These are phyloP conservation scores for Candida albicans DNA, from an alignment of 1,139 yeast species.

Conservation along the genomic window DNA sequence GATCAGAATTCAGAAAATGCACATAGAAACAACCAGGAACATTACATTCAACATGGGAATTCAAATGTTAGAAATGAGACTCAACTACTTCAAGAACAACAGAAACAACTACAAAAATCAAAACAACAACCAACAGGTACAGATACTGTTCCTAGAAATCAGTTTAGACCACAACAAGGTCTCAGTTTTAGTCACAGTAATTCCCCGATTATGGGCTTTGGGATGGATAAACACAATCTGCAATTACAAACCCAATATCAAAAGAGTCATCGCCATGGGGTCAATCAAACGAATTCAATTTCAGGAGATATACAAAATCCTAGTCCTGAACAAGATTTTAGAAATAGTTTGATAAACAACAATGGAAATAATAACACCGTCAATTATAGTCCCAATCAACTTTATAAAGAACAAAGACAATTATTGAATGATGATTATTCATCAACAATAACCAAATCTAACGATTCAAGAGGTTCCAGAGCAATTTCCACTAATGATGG, in stretches of 20 bases:
- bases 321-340: neutral
- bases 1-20: neutral
- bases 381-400: neutral
- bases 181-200: conserved; percentile 21
- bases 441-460: neutral
- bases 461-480: neutral
- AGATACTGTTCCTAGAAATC: conserved; percentile 19
- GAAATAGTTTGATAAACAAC: neutral
- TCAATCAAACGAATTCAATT: conserved; percentile 1
- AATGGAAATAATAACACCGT: neutral
- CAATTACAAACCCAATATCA: conserved; percentile 9
- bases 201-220: conserved; percentile 8
- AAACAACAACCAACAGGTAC: conserved; percentile 4
- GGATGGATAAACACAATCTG: conserved; percentile 5
- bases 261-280: neutral
- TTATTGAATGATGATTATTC: neutral
- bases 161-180: conserved; percentile 33
- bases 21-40: neutral
- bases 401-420: conserved; percentile 1
- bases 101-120: too few species aligned
- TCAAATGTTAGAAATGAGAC: neutral
- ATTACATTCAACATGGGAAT: neutral
- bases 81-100: neutral
- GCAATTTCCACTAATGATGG: neutral
- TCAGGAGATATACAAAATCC: conserved; percentile 1